Evolutionary conservation across 768 basidiomycete species (phyloP).

Genomic region (Candolleomyces efflorescens): DNA sequence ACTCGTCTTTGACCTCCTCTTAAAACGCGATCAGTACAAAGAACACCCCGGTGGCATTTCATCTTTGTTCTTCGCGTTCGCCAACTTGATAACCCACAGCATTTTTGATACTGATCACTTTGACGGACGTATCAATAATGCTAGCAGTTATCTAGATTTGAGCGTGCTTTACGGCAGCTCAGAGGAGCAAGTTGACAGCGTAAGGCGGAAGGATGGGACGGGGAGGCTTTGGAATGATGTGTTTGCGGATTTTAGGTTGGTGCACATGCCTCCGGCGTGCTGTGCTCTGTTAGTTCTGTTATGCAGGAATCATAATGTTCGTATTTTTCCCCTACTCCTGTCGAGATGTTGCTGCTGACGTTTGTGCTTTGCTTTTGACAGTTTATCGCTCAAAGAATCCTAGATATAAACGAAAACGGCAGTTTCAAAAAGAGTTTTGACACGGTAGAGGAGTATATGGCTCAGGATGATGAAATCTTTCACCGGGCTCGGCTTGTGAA

Average conservation of each 20-base stretch:
- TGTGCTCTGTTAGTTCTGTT: constrained; percentile 68
- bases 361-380: constrained; percentile 19
- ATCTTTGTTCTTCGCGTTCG: constrained; percentile 74
- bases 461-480: constrained; percentile 77
- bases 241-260: constrained; percentile 62
- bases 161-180: constrained; percentile 69
- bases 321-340: constrained; percentile 16
- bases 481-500: constrained; percentile 71
- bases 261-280: constrained; percentile 69
- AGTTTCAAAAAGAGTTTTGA: constrained; percentile 31
- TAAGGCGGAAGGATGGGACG: constrained; percentile 61
- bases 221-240: constrained; percentile 66
- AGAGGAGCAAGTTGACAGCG: constrained; percentile 36
- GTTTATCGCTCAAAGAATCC: constrained; percentile 66
- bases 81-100: constrained; percentile 69
- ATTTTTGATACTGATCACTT: constrained; percentile 56
- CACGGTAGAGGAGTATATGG: constrained; percentile 18
- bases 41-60: constrained; percentile 69
- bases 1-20: constrained; percentile 67
- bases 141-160: constrained; percentile 74
- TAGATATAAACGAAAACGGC: constrained; percentile 64
- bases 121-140: constrained; percentile 53
- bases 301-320: constrained; percentile 69
- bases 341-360: constrained; percentile 7
- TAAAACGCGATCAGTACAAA: constrained; percentile 45